Evolutionary conservation across 305 asterid species (phyloP).

Genomic region (Fraxinus ornus): DNA sequence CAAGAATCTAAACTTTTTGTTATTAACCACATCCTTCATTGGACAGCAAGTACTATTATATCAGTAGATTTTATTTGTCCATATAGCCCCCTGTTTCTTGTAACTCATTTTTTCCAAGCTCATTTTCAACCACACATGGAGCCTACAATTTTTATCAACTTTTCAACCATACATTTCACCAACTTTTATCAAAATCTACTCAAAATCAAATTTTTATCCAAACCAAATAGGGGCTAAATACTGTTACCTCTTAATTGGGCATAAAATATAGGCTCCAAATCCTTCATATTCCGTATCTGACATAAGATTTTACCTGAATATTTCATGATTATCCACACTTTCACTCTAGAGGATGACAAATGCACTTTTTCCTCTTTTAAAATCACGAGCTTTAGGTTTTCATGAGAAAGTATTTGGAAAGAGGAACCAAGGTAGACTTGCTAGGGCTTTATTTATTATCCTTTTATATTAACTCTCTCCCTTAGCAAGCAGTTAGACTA

Average conservation of each 20-base stretch:
- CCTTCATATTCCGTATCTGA: constrained; percentile 2
- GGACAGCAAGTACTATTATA: not conserved
- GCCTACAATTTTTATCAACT: not conserved
- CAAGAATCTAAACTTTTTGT: not conserved
- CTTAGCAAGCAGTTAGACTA: not conserved
- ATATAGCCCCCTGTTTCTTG: not conserved
- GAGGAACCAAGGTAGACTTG: constrained; percentile 15
- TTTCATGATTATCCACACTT: constrained; percentile 3
- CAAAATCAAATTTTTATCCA: too few species aligned
- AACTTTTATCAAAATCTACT: not conserved
- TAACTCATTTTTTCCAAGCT: not conserved
- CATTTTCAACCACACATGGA: not conserved
- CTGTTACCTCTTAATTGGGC: not conserved
- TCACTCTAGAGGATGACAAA: not conserved
- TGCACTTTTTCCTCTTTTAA: not conserved
- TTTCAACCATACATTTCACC: not conserved
- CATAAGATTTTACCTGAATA: not conserved
- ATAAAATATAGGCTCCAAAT: constrained; percentile 4
- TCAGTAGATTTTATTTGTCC: not conserved
- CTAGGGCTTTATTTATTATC: not conserved
- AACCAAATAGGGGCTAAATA: not conserved
- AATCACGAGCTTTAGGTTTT: constrained; percentile 13
- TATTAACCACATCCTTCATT: not conserved
- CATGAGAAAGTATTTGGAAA: constrained; percentile 12
- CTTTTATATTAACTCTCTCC: not conserved